Evolutionary conservation across 2,329 filamentous ascomycete genomes (phyloP).

Genomic region (Colletotrichum truncatum): DNA sequence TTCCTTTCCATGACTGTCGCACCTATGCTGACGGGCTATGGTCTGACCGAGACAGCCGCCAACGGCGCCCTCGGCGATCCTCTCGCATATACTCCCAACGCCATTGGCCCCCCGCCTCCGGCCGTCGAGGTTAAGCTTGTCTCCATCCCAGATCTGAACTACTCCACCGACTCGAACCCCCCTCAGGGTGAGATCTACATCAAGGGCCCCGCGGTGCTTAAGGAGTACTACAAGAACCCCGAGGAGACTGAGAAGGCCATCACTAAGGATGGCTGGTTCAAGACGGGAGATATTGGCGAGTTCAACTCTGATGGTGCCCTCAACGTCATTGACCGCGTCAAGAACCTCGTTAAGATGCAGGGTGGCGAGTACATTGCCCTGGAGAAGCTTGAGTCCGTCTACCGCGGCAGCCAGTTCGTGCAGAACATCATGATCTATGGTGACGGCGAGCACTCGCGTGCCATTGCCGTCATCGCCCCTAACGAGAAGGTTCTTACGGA

Average conservation of each 20-base stretch:
- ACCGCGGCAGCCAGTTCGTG: constrained; percentile 81
- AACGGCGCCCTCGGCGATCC: constrained; percentile 87
- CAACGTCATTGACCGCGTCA: constrained; percentile 92
- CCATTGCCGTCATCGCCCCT: constrained; percentile 81
- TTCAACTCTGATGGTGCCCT: constrained; percentile 84
- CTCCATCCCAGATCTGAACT: constrained; percentile 88
- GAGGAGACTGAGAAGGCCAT: constrained; percentile 84
- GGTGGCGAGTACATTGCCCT: constrained; percentile 97
- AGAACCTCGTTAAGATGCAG: constrained; percentile 96
- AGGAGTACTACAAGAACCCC: constrained; percentile 84
- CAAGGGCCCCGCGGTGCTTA: constrained; percentile 78
- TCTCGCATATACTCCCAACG: constrained; percentile 79
- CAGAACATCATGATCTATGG: constrained; percentile 90
- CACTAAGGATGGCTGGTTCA: constrained; percentile 93
- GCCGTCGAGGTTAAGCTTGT: constrained; percentile 91
- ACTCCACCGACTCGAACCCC: constrained; percentile 76
- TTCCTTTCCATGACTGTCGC: constrained; percentile 94
- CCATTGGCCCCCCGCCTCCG: constrained; percentile 81
- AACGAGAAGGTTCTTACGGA: constrained; percentile 71
- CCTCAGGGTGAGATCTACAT: constrained; percentile 95
- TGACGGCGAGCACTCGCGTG: constrained; percentile 76
- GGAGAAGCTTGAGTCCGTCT: constrained; percentile 93
- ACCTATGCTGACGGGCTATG: constrained; percentile 95
- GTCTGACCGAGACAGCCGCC: constrained; percentile 90
- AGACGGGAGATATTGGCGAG: constrained; percentile 94